Percentiles rank a stretch among this genome's conserved stretches.
Conservation (phyloP, 768 basidiomycete species). For the Arthromyces matolae region DNA sequence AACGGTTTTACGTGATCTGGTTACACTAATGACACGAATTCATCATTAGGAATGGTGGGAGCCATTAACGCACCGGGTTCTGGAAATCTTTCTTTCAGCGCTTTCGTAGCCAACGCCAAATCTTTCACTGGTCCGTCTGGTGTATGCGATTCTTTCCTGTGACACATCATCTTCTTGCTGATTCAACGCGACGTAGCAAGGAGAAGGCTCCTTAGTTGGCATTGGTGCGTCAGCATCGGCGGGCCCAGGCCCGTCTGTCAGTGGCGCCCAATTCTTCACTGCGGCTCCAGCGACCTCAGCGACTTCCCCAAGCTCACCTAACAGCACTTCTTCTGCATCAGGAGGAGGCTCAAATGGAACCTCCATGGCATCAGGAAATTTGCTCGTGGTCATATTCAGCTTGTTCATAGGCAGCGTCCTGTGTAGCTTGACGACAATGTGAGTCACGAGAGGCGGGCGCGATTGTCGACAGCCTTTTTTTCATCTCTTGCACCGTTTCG, state of each 20-base stretch:
- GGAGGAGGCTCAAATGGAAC: not conserved
- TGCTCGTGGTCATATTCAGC: not conserved
- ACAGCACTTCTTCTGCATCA: not conserved
- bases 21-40: too few relatives aligned
- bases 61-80: constrained; percentile 48
- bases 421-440: not conserved
- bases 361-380: not conserved
- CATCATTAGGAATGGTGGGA: constrained; percentile 48
- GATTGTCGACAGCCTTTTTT: too few relatives aligned
- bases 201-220: constrained; percentile 37
- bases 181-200: constrained; percentile 30
- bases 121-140: constrained; percentile 24
- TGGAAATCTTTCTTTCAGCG: constrained; percentile 38
- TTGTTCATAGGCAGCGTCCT: not conserved
- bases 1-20: not conserved
- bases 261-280: constrained; percentile 27
- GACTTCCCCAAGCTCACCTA: constrained; percentile 4
- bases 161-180: not conserved
- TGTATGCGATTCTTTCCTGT: constrained; percentile 26
- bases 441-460: too few relatives aligned
- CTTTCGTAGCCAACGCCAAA: constrained; percentile 33
- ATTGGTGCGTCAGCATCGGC: constrained; percentile 46
- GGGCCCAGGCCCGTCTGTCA: constrained; percentile 35
- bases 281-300: constrained; percentile 17
- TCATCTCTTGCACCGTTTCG: too few relatives aligned